Percentiles rank a stretch among this genome's conserved stretches.
These are phyloP conservation scores for Gentiana straminea DNA, from an alignment of 257 asterid genomes.

Conservation along the genomic window DNA sequence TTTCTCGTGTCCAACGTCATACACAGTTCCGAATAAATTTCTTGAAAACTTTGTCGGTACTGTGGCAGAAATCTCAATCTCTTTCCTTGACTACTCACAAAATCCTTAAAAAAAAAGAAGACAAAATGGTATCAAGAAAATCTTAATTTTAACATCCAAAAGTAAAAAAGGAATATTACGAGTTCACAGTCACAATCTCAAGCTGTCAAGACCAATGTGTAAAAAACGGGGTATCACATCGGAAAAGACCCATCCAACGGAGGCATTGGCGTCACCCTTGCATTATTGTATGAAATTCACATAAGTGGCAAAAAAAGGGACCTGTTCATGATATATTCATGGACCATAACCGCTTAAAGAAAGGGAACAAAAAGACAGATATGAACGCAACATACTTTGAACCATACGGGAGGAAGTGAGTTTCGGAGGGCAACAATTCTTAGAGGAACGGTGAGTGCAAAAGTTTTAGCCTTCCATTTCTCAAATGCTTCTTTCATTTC, in stretches of 20 bases:
- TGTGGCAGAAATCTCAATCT: constrained; percentile 51
- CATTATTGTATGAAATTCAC: background rate
- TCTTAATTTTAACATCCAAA: background rate
- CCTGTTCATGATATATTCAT: too few species aligned
- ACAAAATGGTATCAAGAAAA: background rate
- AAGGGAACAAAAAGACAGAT: background rate
- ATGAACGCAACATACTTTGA: constrained; percentile 39
- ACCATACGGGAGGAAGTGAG: constrained; percentile 79
- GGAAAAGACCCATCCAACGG: too few species aligned
- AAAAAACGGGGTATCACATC: background rate
- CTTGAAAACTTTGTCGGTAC: constrained; percentile 55
- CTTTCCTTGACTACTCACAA: constrained; percentile 75
- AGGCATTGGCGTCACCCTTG: background rate
- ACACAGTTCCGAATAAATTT: constrained; percentile 59
- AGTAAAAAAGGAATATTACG: background rate
- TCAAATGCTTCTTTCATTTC: constrained; percentile 62
- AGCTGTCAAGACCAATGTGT: background rate
- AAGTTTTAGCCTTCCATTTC: constrained; percentile 74
- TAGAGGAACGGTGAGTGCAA: constrained; percentile 68
- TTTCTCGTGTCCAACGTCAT: constrained; percentile 37
- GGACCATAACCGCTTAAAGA: background rate
- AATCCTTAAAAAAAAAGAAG: constrained; percentile 41
- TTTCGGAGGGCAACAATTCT: constrained; percentile 67
- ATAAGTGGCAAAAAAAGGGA: background rate
- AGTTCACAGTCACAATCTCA: background rate